Evolutionary conservation across 2,329 filamentous ascomycete species (phyloP).

Genomic region (Sporothrix brunneoviolacea): DNA sequence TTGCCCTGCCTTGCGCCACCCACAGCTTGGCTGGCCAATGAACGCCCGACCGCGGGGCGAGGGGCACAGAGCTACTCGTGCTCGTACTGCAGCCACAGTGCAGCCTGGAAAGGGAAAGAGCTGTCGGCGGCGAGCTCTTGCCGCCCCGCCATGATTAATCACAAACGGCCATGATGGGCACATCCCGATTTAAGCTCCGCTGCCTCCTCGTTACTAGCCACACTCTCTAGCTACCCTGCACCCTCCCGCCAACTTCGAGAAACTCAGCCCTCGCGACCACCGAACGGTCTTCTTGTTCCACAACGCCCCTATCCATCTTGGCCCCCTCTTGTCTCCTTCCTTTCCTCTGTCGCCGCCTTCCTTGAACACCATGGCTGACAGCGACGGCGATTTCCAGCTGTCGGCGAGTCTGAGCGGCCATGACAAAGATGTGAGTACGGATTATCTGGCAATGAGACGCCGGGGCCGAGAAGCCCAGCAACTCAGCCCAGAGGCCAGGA

Average conservation of each 20-base stretch:
- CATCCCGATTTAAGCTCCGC: too few relatives aligned
- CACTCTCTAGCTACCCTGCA: too few relatives aligned
- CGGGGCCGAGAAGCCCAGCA: too few relatives aligned
- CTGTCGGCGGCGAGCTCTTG: background rate
- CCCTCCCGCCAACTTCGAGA: background rate
- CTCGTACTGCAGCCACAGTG: too few relatives aligned
- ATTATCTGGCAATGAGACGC: too few relatives aligned
- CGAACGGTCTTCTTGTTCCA: too few relatives aligned
- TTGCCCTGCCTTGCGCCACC: background rate
- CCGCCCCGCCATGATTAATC: background rate
- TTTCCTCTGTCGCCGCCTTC: background rate
- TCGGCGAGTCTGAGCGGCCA: conserved; percentile 85
- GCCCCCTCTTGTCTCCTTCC: background rate
- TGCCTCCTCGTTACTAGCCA: too few relatives aligned
- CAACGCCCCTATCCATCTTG: background rate
- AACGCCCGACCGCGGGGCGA: background rate
- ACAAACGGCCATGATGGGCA: background rate
- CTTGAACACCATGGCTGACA: conserved; percentile 10
- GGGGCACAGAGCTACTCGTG: conserved; percentile 1
- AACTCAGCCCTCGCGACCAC: background rate
- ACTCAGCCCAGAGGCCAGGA: background rate
- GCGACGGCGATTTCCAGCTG: conserved; percentile 83
- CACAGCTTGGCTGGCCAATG: background rate
- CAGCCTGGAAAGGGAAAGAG: too few relatives aligned
- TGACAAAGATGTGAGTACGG: conserved; percentile 85